Evolutionary conservation across 164 flowering plant genomes (phyloP), one percentile per base, ranked within the genome.

Genomic region (Nymphaea colorata): DNA sequence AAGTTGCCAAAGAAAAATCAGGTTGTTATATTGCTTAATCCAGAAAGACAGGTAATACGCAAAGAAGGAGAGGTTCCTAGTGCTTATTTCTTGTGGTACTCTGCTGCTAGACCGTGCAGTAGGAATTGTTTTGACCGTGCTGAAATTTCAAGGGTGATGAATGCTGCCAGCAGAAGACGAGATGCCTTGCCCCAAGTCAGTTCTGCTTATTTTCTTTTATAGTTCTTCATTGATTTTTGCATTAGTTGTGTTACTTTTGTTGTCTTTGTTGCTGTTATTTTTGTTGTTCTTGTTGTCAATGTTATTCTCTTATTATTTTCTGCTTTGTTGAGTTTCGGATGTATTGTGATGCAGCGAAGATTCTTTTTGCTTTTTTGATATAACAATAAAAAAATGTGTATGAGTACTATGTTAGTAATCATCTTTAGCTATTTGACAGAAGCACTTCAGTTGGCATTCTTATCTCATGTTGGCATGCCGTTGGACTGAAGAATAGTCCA

Each of bases 21-120:
- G 81, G 86, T 79, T 16, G 95, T 91, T 69, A 78, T 91, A 78
- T 76, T 94, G 71, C 91, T 94, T 71, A 87, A 94, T 65, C 97
- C 97, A 68, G 98, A 94, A 76, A 83, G 98, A 75, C 98, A 94
- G 68, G 75, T 70, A 18, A 85, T 94, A 44, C 75, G 98, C 68
- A 79, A 87, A 76, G 96, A 91, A 76, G 98, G 97, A 71, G 98
- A 94, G 80, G 89, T 84, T 66, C 98, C 98, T 57, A 79, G 84
- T 72, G 97, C 97, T 71, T 97, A 94, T 82, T 94, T 94, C 74
- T 79, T 94, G 77, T 91, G 98, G 98, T 94, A 94, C 70, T 89
- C 98, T 70, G 96, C 95, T 65, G 97, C 98, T 71, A 84, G 95
- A 75, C 90, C 92, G 63, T 89, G 97, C 83, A 91, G 80, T 55